These are phyloP conservation scores for Phialophora verrucosa DNA, from an alignment of 2,329 filamentous ascomycete genomes.

Conservation along the genomic window DNA sequence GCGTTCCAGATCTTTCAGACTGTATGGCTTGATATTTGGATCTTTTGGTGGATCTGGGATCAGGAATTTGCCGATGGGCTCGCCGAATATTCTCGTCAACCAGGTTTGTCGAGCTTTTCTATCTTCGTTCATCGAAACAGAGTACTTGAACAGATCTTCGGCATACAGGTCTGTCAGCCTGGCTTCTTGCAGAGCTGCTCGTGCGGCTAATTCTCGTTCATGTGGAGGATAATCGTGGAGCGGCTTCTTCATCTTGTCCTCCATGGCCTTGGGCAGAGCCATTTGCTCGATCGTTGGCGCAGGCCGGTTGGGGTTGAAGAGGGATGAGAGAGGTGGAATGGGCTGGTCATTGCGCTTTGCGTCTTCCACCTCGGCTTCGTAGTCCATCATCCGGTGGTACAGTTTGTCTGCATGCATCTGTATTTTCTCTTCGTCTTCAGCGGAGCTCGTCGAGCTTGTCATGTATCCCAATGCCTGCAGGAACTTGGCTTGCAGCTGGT, in stretches of 20 bases:
- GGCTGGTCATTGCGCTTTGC: constrained; percentile 52
- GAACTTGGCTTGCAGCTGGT: constrained; percentile 86
- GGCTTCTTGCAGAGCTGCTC: constrained; percentile 38
- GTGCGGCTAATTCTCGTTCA: constrained; percentile 52
- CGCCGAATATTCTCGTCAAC: constrained; percentile 38
- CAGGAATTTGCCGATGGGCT: constrained; percentile 39
- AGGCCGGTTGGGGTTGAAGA: constrained; percentile 49
- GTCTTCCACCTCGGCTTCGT: constrained; percentile 76
- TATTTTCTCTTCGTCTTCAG: constrained; percentile 80
- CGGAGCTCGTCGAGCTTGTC: constrained; percentile 63
- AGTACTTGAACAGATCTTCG: constrained; percentile 37
- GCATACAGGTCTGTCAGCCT: constrained; percentile 37
- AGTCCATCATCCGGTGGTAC: constrained; percentile 83
- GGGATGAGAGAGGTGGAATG: constrained; percentile 51
- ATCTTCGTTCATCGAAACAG: constrained; percentile 38
- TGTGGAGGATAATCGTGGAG: constrained; percentile 53
- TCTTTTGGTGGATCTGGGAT: constrained; percentile 39
- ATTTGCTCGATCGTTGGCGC: constrained; percentile 45
- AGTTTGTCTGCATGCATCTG: constrained; percentile 95
- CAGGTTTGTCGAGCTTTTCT: constrained; percentile 36
- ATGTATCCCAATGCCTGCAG: constrained; percentile 85
- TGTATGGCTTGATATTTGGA: constrained; percentile 36
- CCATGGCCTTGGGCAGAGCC: constrained; percentile 33
- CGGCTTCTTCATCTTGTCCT: constrained; percentile 42
- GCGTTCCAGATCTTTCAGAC: constrained; percentile 35